Evolutionary conservation across 176 grass and related monocot genomes (phyloP).

Genomic region (Alloteropsis semialata): DNA sequence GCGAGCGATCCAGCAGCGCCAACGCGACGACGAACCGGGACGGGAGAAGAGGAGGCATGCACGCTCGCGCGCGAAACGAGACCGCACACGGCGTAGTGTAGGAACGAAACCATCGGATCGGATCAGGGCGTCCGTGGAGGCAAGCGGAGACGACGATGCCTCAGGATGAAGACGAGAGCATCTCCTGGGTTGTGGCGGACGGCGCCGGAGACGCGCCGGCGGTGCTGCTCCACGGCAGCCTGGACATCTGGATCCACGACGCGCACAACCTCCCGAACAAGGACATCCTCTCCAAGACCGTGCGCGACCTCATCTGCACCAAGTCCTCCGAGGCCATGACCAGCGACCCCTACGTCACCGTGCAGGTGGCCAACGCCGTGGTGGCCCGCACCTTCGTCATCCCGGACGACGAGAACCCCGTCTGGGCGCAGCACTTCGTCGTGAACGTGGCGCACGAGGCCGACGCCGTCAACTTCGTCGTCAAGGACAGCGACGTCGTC

Average conservation of each 20-base stretch:
- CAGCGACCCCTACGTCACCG: constrained; percentile 89
- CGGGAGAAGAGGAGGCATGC: background rate
- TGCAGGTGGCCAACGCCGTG: constrained; percentile 47
- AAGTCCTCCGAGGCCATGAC: constrained; percentile 41
- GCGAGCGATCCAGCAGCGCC: background rate
- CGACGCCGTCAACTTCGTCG: constrained; percentile 54
- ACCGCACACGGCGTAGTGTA: background rate
- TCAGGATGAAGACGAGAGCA: background rate
- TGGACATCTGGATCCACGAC: constrained; percentile 69
- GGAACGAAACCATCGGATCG: background rate
- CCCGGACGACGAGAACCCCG: constrained; percentile 80
- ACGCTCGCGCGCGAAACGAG: background rate
- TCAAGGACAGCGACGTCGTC: constrained; percentile 87
- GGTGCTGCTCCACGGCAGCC: constrained; percentile 77
- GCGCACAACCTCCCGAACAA: constrained; percentile 86
- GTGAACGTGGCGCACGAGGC: constrained; percentile 78
- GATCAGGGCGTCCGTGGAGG: too few relatives aligned
- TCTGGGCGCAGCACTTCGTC: constrained; percentile 74
- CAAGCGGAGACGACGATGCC: background rate
- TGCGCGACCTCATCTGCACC: constrained; percentile 52
- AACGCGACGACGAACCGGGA: constrained; percentile 5
- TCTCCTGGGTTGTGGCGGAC: background rate
- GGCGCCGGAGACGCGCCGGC: background rate
- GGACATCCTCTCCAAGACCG: constrained; percentile 77
- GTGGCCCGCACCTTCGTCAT: constrained; percentile 70